phyloP scores from a whole-genome alignment of 345 rosid genomes.

The Geranium brycei region DNA sequence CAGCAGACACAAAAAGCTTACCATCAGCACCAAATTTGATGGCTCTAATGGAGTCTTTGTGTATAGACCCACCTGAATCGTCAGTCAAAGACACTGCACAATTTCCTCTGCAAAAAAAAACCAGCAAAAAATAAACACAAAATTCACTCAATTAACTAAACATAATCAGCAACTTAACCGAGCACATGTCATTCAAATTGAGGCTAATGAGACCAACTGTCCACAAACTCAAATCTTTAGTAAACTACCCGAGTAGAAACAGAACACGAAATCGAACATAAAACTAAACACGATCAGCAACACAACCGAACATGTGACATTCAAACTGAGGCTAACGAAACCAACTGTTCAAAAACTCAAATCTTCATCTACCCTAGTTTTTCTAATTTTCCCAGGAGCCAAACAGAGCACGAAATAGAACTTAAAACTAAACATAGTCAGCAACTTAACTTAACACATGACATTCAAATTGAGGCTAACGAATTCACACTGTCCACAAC shows the following conservation, averaged over 20 bases:
- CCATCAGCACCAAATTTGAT: conserved; percentile 56
- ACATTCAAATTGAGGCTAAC: background rate
- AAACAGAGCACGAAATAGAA: too few species aligned
- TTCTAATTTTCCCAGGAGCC: too few species aligned
- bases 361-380: background rate
- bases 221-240: background rate
- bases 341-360: background rate
- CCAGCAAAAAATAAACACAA: background rate
- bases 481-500: background rate
- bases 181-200: background rate
- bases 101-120: conserved; percentile 29
- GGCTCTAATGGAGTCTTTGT: conserved; percentile 70
- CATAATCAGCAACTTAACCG: background rate
- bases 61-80: conserved; percentile 42
- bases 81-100: conserved; percentile 44
- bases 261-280: too few species aligned
- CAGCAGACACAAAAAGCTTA: conserved; percentile 72
- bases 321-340: background rate
- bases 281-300: too few species aligned
- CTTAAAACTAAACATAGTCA: too few species aligned
- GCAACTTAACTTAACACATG: background rate
- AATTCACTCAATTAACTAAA: background rate
- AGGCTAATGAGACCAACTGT: background rate
- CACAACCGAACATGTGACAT: background rate
- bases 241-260: too few species aligned